Evolutionary conservation across 208 protist genomes (phyloP), one percentile per base, ranked within the genome.

Genomic region (Vickermania spadyakhi): DNA sequence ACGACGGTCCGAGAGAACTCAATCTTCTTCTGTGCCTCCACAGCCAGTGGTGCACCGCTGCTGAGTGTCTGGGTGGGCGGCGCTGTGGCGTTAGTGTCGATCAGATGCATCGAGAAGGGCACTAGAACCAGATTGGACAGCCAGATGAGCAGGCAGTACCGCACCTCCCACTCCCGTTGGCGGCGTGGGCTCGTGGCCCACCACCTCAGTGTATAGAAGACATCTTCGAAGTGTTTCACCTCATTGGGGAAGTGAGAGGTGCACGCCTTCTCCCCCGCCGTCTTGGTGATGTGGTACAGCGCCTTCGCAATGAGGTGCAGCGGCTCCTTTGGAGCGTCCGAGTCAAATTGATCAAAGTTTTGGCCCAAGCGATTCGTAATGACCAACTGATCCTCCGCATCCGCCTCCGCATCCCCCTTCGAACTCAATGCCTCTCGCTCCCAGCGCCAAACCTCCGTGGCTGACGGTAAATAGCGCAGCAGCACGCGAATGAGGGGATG

Each of bases 111-210:
- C 26, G 89, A 76, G 70, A 99, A 99, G 4, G 98, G 98, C 3
- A 98, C 86, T 22, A 98, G 81, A 7, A 97, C 80, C 26, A 99
- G 76, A 56, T 98, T 92, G 23, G 88, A 97, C 0, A 99, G 79
- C 97, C 98, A 99, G 2, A 99, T 70, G 27, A 98, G 70, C 25
- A 99, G 66, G 55, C 97, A 84, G 82, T 98, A 99, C 51, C 96
- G 84, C 53, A 93, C 81, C 70, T 99, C 86, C 97, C 97, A 99
- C 66, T 89, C 81, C 21, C 77, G 77, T 50, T 72, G 85, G 42
- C 66, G 72, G 1, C 25, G 30, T 22, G 58, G 61, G 63, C 75
- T 71, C 7, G 42, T 23, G 56, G 81, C 72, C 84, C 85, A 94
- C 56, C 74, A 73, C 55, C 77, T 70, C 29, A 94, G 62, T 26